Evolutionary conservation across 352 stramenopile genomes (phyloP), one percentile per base, ranked within the genome.

Genomic region (Globisporangium canariense): DNA sequence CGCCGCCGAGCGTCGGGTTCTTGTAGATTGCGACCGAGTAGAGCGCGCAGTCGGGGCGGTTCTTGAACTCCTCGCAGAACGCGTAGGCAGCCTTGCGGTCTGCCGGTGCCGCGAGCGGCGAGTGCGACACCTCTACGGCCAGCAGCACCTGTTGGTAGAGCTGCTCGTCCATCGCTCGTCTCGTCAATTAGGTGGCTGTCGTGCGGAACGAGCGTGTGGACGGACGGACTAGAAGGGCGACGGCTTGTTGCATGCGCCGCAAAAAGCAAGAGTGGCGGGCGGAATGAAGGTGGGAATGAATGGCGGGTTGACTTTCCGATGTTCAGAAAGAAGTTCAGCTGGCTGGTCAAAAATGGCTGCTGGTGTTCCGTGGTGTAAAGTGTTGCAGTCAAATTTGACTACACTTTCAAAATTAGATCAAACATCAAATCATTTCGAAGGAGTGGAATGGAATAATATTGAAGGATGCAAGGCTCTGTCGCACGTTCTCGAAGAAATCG

Each of bases 31-130:
- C 74, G n/a, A 89, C 74, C 20, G 85, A 78, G 68, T 93, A 93
- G 53, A 81, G 25, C 38, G 80, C 82, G 65, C 82, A 93, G 69
- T 93, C 82, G 9, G 67, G 32, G 47, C 81, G 81, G 34, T 67
- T 73, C 71, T 93, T 91, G 68, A 93, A 91, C 53, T 81, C 66
- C 57, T 93, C 82, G 50, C 82, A 90, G 69, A 89, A 91, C 41
- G 71, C 76, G 57, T 93, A 93, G 16, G 85, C 82, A 22, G 70
- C 74, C 30, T 77, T 64, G 11, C 82, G 79, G 2, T 91, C 82
- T 0, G 46, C 67, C 2, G 77, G 50, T 3, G 76, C 69, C 22
- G 78, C 77, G 28, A 73, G 58, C n/a, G 72, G 71, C 68, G 82
- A 90, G 77, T 91, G 83, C 60, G 74, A 88, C 46, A 89, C 76